These are phyloP conservation scores for Pichia heedii DNA, from an alignment of 805 yeast genomes.

Conservation along the genomic window DNA sequence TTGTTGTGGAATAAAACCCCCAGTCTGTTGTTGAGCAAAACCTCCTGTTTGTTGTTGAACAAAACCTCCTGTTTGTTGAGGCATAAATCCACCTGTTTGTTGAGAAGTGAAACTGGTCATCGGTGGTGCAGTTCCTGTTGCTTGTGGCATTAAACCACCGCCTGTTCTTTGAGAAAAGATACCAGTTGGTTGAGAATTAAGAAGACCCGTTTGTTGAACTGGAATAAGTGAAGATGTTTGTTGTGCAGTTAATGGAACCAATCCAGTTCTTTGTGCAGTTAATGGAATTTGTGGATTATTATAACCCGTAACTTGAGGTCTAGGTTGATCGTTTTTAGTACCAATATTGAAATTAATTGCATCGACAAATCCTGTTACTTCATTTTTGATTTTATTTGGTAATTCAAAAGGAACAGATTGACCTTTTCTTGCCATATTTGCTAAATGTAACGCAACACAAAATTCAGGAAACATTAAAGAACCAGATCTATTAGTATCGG, in stretches of 20 bases:
- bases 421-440: constrained; percentile 69
- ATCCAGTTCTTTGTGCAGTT: constrained; percentile 44
- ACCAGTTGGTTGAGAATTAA: constrained; percentile 32
- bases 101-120: constrained; percentile 26
- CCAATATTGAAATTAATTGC: constrained; percentile 76
- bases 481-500: constrained; percentile 87
- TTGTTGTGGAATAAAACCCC: constrained; percentile 24
- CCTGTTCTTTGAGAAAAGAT: constrained; percentile 36
- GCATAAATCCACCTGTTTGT: constrained; percentile 17
- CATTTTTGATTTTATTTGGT: constrained; percentile 68
- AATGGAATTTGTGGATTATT: neutral
- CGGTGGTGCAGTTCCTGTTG: constrained; percentile 37
- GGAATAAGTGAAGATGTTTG: constrained; percentile 25
- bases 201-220: constrained; percentile 43
- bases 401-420: constrained; percentile 65
- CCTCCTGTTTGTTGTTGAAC: constrained; percentile 33
- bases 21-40: constrained; percentile 29
- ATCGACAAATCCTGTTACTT: constrained; percentile 83
- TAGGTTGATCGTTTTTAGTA: constrained; percentile 19
- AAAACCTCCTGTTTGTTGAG: constrained; percentile 20
- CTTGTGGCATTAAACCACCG: constrained; percentile 35
- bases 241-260: constrained; percentile 26
- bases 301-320: constrained; percentile 23
- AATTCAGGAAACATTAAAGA: constrained; percentile 86
- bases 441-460: constrained; percentile 82